phyloP scores from a whole-genome alignment of 306 rosid genomes.

The Benincasa hispida region DNA sequence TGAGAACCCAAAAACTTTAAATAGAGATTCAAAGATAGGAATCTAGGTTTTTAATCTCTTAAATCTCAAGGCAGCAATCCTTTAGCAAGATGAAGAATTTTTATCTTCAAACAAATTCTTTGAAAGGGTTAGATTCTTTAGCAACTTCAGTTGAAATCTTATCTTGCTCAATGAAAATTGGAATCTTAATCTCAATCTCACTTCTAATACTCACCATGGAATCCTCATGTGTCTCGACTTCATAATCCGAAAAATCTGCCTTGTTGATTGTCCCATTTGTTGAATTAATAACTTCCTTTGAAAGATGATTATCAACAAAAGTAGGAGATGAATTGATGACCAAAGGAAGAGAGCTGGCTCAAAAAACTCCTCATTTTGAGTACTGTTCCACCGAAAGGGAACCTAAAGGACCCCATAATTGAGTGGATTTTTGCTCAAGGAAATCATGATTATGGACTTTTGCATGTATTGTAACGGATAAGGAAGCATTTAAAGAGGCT shows the following conservation, averaged over 20 bases:
- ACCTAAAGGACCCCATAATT: neutral
- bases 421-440: neutral
- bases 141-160: neutral
- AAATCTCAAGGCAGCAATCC: too few species aligned
- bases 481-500: neutral
- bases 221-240: neutral
- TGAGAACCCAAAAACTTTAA: too few species aligned
- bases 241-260: neutral
- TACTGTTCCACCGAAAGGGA: neutral
- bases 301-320: neutral
- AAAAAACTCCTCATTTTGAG: neutral
- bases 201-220: neutral
- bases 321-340: neutral
- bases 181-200: neutral
- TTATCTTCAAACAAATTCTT: neutral
- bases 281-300: neutral
- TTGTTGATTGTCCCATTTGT: neutral
- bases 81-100: too few species aligned
- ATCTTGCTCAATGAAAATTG: neutral
- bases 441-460: neutral
- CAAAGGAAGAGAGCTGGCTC: neutral
- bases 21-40: too few species aligned
- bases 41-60: too few species aligned
- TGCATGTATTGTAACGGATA: neutral
- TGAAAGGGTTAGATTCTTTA: neutral